Evolutionary conservation across 1,284 basidiomycete genomes (phyloP).

Genomic region (Leccinum angustisporum): DNA sequence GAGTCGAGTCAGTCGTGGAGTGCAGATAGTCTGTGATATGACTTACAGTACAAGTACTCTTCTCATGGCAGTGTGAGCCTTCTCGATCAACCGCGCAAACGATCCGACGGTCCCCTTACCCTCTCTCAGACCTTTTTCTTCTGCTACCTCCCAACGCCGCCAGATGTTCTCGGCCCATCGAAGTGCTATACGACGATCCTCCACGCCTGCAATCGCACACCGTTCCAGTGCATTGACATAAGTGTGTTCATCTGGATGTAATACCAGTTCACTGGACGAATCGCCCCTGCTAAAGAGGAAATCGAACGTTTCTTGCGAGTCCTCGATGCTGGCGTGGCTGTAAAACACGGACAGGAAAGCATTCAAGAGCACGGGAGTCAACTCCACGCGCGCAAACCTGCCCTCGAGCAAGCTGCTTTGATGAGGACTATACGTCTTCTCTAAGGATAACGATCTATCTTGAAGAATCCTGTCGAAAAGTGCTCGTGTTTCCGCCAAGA

Average conservation of each 20-base stretch:
- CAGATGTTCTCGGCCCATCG: constrained; percentile 59
- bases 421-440: neutral
- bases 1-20: constrained; percentile 2
- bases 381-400: constrained; percentile 59
- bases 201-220: constrained; percentile 48
- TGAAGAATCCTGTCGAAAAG: constrained; percentile 71
- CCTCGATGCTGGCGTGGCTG: constrained; percentile 55
- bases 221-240: constrained; percentile 70
- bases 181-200: constrained; percentile 49
- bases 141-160: constrained; percentile 52
- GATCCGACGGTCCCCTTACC: constrained; percentile 24
- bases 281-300: constrained; percentile 39
- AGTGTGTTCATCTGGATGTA: constrained; percentile 51
- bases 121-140: constrained; percentile 34
- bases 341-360: constrained; percentile 83
- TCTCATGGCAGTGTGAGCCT: constrained; percentile 63
- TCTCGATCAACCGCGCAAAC: constrained; percentile 51
- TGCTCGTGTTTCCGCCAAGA: constrained; percentile 68
- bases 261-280: constrained; percentile 20
- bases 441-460: constrained; percentile 37
- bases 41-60: constrained; percentile 60
- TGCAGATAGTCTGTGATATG: neutral
- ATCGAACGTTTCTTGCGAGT: constrained; percentile 48
- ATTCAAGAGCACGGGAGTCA: constrained; percentile 71
- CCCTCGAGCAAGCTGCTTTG: constrained; percentile 14